A percentile compares a stretch with the other conserved stretches of the same genome.
phyloP scores from a whole-genome alignment of 257 asterid genomes.

The Plantago elongata region DNA sequence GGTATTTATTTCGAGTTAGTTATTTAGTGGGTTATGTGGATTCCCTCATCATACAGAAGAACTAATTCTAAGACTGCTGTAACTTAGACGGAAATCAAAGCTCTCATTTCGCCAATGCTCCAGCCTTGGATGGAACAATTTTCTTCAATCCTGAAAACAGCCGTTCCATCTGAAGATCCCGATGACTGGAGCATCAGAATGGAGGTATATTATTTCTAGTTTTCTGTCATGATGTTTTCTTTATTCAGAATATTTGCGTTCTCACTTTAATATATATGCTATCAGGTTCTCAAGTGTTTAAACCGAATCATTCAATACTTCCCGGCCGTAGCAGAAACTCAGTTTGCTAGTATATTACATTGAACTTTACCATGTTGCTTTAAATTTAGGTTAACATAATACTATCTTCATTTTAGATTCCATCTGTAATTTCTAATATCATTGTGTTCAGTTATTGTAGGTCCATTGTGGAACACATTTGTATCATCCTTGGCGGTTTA shows the following conservation, averaged over 20 bases:
- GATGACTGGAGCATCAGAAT: slow-evolving; percentile 94
- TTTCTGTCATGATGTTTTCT: slow-evolving; percentile 20
- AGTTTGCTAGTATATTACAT: slow-evolving; percentile 49
- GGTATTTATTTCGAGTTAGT: slow-evolving; percentile 42
- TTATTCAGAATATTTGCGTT: slow-evolving; percentile 14
- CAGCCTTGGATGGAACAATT: slow-evolving; percentile 89
- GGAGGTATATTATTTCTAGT: slow-evolving; percentile 58
- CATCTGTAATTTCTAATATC: slow-evolving; percentile 21
- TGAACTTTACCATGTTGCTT: slow-evolving; percentile 19
- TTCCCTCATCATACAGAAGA: slow-evolving; percentile 16
- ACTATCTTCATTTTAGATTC: slow-evolving; percentile 12
- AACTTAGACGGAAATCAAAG: slow-evolving; percentile 64
- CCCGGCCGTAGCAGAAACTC: slow-evolving; percentile 62
- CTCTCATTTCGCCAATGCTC: slow-evolving; percentile 73
- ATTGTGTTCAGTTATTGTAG: slow-evolving; percentile 59
- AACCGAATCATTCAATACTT: slow-evolving; percentile 81
- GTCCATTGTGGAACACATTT: slow-evolving; percentile 90
- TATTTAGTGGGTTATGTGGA: slow-evolving; percentile 18
- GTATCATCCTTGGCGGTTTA: slow-evolving; percentile 77
- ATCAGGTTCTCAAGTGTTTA: slow-evolving; percentile 90
- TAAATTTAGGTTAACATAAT: slow-evolving; percentile 14
- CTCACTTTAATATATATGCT: slow-evolving; percentile 16
- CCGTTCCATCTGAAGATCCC: slow-evolving; percentile 96
- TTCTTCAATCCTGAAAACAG: slow-evolving; percentile 48
- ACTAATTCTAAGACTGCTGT: slow-evolving; percentile 28